phyloP scores from a whole-genome alignment of 129 eudicot species.

The Silybum marianum region DNA sequence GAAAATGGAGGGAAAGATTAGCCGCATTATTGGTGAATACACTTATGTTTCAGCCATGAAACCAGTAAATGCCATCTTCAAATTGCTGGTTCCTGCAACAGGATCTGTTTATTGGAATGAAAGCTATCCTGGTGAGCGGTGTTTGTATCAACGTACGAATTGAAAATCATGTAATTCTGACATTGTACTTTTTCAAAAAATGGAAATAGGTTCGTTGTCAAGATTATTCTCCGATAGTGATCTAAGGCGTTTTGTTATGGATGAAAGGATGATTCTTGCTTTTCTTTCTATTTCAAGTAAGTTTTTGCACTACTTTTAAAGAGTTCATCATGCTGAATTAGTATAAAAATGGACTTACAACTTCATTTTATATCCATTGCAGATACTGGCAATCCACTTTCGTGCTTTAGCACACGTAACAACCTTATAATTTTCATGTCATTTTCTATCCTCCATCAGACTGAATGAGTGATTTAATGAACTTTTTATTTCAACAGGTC shows the following conservation, averaged over 20 bases:
- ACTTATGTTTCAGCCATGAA: constrained; percentile 64
- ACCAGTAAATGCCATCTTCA: constrained; percentile 49
- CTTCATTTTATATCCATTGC: constrained; percentile 36
- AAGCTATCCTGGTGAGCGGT: constrained; percentile 65
- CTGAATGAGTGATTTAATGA: constrained; percentile 1
- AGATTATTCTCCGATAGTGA: constrained; percentile 52
- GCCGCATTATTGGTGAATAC: constrained; percentile 49
- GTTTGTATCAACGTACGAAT: neutral
- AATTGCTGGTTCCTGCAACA: constrained; percentile 72
- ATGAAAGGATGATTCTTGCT: constrained; percentile 73
- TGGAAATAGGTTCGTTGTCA: constrained; percentile 47
- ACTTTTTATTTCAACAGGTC: constrained; percentile 43
- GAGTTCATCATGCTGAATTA: constrained; percentile 8
- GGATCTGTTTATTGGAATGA: constrained; percentile 74
- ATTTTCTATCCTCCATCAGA: neutral
- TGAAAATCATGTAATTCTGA: constrained; percentile 1
- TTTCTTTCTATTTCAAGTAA: constrained; percentile 75
- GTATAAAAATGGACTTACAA: constrained; percentile 30
- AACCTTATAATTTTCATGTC: constrained; percentile 9
- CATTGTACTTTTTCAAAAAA: constrained; percentile 2
- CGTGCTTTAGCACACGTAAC: constrained; percentile 78
- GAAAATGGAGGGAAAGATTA: constrained; percentile 58
- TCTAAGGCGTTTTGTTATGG: constrained; percentile 57
- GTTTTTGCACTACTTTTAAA: constrained; percentile 14
- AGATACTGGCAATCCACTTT: constrained; percentile 78